These are phyloP conservation scores for Xylaria sp. DNA, from an alignment of 2,329 filamentous ascomycete species.

Conservation along the genomic window DNA sequence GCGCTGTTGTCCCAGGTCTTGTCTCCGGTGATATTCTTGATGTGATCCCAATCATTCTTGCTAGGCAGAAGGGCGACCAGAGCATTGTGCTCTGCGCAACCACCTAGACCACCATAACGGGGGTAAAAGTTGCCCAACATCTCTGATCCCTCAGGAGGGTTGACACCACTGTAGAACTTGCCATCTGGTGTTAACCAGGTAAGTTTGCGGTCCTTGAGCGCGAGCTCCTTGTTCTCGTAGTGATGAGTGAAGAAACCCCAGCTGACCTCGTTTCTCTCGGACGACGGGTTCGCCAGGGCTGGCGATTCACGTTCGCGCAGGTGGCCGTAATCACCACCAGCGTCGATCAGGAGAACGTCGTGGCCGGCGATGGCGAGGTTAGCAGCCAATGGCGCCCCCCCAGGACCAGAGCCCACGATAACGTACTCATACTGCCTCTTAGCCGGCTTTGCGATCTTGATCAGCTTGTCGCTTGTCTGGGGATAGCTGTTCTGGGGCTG, in stretches of 20 bases:
- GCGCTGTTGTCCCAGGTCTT: slow-evolving; percentile 35
- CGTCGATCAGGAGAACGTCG: slow-evolving; percentile 62
- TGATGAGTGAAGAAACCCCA: slow-evolving; percentile 72
- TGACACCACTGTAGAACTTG: slow-evolving; percentile 56
- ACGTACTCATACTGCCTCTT: slow-evolving; percentile 62
- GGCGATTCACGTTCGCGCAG: slow-evolving; percentile 59
- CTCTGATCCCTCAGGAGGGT: slow-evolving; percentile 57
- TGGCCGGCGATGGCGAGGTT: slow-evolving; percentile 65
- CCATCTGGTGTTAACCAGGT: slow-evolving; percentile 59
- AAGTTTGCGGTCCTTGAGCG: slow-evolving; percentile 63
- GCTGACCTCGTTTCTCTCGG: slow-evolving; percentile 59
- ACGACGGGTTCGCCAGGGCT: slow-evolving; percentile 57
- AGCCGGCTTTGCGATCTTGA: slow-evolving; percentile 19
- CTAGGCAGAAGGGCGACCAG: slow-evolving; percentile 47
- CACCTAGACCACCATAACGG: slow-evolving; percentile 55
- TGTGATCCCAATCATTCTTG: slow-evolving; percentile 51
- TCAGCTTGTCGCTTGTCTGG: slow-evolving; percentile 31
- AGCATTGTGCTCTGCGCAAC: slow-evolving; percentile 40
- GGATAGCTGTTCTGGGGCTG: slow-evolving; percentile 33
- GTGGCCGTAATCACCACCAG: slow-evolving; percentile 61
- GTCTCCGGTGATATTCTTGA: slow-evolving; percentile 44
- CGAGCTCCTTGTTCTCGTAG: slow-evolving; percentile 58
- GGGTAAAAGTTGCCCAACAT: slow-evolving; percentile 63
- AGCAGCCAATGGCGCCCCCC: slow-evolving; percentile 64
- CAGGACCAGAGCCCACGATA: slow-evolving; percentile 66